Evolutionary conservation across 305 asterid genomes (phyloP).

Genomic region (Salvia sclarea): DNA sequence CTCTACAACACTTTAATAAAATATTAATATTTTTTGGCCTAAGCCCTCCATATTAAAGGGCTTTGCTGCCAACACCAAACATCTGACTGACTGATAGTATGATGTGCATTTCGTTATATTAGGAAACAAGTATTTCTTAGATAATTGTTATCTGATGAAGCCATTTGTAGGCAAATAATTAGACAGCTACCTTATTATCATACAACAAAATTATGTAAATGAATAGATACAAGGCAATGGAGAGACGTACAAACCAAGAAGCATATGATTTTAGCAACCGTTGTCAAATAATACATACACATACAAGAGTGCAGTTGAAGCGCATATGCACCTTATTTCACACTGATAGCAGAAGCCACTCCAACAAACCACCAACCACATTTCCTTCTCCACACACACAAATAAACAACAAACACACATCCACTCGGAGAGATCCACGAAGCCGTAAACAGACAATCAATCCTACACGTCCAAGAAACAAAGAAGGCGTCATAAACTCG

Average conservation of each 20-base stretch:
- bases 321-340: slow-evolving; percentile 6
- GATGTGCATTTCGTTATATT: too few relatives aligned
- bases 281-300: not conserved
- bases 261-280: not conserved
- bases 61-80: too few relatives aligned
- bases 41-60: too few relatives aligned
- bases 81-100: too few relatives aligned
- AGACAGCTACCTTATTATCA: too few relatives aligned
- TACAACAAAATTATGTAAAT: too few relatives aligned
- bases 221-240: too few relatives aligned
- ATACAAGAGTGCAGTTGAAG: not conserved
- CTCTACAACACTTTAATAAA: too few relatives aligned
- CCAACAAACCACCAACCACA: not conserved
- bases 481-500: not conserved
- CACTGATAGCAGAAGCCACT: not conserved
- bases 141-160: too few relatives aligned
- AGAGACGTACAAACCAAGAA: not conserved
- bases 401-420: not conserved
- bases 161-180: too few relatives aligned
- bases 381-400: not conserved
- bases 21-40: too few relatives aligned
- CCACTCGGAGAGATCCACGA: not conserved
- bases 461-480: slow-evolving; percentile 2
- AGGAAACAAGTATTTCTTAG: too few relatives aligned
- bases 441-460: not conserved